Conservation (phyloP, 1,284 basidiomycete genomes). For the Leccinum pallidistipes region DNA sequence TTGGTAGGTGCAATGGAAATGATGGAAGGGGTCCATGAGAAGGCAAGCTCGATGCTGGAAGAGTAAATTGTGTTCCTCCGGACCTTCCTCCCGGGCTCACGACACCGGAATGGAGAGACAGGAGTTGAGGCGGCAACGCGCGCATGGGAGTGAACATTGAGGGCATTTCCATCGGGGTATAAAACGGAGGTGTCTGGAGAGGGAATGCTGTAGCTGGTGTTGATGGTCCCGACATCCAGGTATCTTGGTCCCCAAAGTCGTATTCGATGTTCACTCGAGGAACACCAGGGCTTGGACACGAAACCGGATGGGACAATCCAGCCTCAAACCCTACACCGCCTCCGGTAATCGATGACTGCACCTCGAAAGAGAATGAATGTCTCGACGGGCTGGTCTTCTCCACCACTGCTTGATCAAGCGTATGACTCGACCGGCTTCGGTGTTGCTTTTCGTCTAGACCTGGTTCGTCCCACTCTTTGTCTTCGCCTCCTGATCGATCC, state of each 20-base stretch:
- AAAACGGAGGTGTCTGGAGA: slow-evolving; percentile 29
- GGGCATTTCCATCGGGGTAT: slow-evolving; percentile 32
- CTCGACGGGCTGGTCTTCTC: neutral
- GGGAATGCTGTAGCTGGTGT: slow-evolving; percentile 29
- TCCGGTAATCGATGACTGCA: slow-evolving; percentile 1
- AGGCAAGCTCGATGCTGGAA: slow-evolving; percentile 2
- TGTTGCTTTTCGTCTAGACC: slow-evolving; percentile 11
- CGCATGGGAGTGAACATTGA: slow-evolving; percentile 18
- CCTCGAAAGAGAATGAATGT: slow-evolving; percentile 13
- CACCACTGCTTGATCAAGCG: neutral
- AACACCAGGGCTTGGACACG: slow-evolving; percentile 5
- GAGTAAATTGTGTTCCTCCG: slow-evolving; percentile 12
- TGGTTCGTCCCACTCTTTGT: slow-evolving; percentile 7
- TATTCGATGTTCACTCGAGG: slow-evolving; percentile 30
- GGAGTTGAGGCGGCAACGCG: slow-evolving; percentile 5
- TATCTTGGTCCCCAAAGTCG: slow-evolving; percentile 27
- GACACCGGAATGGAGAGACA: slow-evolving; percentile 7
- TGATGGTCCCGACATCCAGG: slow-evolving; percentile 18
- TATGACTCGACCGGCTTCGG: slow-evolving; percentile 28
- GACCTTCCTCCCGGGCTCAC: slow-evolving; percentile 3
- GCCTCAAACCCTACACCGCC: neutral
- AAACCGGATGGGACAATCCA: neutral
- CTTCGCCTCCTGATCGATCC: slow-evolving; percentile 12
- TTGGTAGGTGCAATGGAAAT: slow-evolving; percentile 24
- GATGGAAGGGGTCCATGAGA: slow-evolving; percentile 15